Conservation (phyloP, 202 grass and related monocot genomes). For the Elaeis oleifera region DNA sequence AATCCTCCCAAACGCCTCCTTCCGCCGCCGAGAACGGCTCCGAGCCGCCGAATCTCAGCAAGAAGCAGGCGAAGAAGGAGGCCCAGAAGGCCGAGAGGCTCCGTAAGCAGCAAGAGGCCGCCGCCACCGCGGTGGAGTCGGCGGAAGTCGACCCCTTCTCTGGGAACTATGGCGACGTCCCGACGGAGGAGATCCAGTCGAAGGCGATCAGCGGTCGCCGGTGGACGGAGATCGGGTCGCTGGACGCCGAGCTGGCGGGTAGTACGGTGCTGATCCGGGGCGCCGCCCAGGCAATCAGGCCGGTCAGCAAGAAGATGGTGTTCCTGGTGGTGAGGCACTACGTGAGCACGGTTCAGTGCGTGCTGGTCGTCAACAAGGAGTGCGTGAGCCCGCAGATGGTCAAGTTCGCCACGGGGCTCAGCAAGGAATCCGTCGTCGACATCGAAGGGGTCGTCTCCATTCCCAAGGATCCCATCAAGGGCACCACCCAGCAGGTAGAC, state of each 20-base stretch:
- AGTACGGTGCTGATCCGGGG: slow-evolving; percentile 24
- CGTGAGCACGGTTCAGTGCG: slow-evolving; percentile 27
- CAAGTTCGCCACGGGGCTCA: slow-evolving; percentile 18
- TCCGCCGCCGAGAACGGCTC: neutral
- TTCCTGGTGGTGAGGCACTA: slow-evolving; percentile 31
- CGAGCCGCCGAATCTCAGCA: slow-evolving; percentile 36
- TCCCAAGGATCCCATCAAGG: slow-evolving; percentile 21
- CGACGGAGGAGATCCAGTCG: slow-evolving; percentile 82
- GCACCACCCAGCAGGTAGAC: slow-evolving; percentile 25
- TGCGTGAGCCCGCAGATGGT: slow-evolving; percentile 57
- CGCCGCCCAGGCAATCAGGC: slow-evolving; percentile 26
- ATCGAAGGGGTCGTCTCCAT: slow-evolving; percentile 24
- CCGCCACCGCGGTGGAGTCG: slow-evolving; percentile 7
- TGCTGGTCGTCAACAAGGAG: slow-evolving; percentile 1
- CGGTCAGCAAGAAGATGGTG: slow-evolving; percentile 13
- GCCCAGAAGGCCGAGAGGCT: slow-evolving; percentile 33
- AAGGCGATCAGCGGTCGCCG: slow-evolving; percentile 46
- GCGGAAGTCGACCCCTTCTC: slow-evolving; percentile 39
- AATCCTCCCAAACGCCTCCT: slow-evolving; percentile 1
- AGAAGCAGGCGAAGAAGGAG: slow-evolving; percentile 74
- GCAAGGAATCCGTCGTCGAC: slow-evolving; percentile 31
- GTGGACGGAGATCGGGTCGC: slow-evolving; percentile 45
- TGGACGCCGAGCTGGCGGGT: slow-evolving; percentile 1
- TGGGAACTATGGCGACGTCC: slow-evolving; percentile 55
- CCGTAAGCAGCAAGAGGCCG: slow-evolving; percentile 45